phyloP scores from a whole-genome alignment of 768 basidiomycete species.

The Leccinum ochraceum region DNA sequence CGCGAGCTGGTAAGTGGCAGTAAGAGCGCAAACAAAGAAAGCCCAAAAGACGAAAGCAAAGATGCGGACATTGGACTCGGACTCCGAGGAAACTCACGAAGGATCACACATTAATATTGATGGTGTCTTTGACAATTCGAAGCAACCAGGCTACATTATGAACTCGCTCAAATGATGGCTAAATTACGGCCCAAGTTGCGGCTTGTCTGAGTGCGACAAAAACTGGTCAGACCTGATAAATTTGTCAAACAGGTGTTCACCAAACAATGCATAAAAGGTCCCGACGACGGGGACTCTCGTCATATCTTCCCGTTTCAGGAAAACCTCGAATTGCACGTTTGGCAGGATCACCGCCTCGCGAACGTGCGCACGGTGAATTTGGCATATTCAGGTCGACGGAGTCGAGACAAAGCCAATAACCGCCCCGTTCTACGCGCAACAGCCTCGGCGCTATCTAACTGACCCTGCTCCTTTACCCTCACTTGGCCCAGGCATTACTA shows the following conservation, averaged over 20 bases:
- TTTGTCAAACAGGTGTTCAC: neutral
- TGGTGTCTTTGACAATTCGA: slow-evolving; percentile 4
- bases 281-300: neutral
- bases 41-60: too few relatives aligned
- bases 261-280: neutral
- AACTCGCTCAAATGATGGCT: neutral
- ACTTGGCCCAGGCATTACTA: neutral
- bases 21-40: too few relatives aligned
- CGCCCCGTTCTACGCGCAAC: neutral
- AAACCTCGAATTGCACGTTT: slow-evolving; percentile 13
- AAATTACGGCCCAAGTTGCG: neutral
- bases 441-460: neutral
- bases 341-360: neutral
- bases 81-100: too few relatives aligned
- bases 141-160: neutral
- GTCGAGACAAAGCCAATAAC: neutral
- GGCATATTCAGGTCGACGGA: neutral
- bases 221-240: slow-evolving; percentile 19
- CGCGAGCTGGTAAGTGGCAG: too few relatives aligned
- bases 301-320: neutral
- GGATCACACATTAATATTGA: neutral
- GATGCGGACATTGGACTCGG: too few relatives aligned
- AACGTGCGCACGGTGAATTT: slow-evolving; percentile 14
- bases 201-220: neutral
- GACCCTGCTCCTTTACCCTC: neutral